Conservation (phyloP, 176 grass and related monocot species). For the maize (Zea mays) region Zm-B73-REFERENCE-NAM-5.0 NC_050097.1:220721001-220721500, state of each 20-base stretch:
- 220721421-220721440: conserved; percentile 91
- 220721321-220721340: conserved; percentile 74
- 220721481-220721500: conserved; percentile 19
- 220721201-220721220: conserved; percentile 19
- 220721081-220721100: neutral
- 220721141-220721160: neutral
- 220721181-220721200: neutral
- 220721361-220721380: conserved; percentile 83
- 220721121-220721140: conserved; percentile 10
- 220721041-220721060: conserved; percentile 29
- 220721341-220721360: conserved; percentile 79
- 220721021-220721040: neutral
- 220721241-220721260: neutral
- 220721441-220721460: conserved; percentile 86
- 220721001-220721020: neutral
- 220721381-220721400: conserved; percentile 84
- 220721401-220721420: conserved; percentile 88
- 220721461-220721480: conserved; percentile 14
- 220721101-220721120: conserved; percentile 8
- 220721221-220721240: conserved; percentile 1
- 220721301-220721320: conserved; percentile 72
- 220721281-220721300: conserved; percentile 70
- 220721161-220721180: neutral
- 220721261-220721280: neutral
- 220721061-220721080: conserved; percentile 15